A percentile compares a stretch with the other conserved stretches of the same genome.
Conservation (phyloP, 2,329 filamentous ascomycete genomes). For the Exophiala sp. region DNA sequence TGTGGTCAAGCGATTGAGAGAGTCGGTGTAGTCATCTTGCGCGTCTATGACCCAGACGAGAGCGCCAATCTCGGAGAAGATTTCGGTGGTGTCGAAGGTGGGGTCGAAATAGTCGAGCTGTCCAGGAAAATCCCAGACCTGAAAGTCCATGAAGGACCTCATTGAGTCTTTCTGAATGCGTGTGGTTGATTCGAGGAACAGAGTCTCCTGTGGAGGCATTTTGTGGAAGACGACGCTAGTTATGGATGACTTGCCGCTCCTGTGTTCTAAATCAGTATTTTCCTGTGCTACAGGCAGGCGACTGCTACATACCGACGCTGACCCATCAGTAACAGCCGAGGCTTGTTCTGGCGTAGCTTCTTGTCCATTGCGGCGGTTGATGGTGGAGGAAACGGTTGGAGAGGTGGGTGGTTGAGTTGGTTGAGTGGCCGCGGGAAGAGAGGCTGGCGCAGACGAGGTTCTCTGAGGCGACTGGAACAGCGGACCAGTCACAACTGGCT, state of each 20-base stretch:
- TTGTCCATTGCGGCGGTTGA: constrained; percentile 18
- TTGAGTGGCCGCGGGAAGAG: too few species aligned
- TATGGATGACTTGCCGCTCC: constrained; percentile 97
- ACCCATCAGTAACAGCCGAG: constrained; percentile 88
- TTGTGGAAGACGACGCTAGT: constrained; percentile 99
- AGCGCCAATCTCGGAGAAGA: constrained; percentile 91
- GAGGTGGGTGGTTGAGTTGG: not conserved
- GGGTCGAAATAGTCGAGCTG: constrained; percentile 91
- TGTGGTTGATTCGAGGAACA: constrained; percentile 93
- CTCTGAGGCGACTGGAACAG: too few species aligned
- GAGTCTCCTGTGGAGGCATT: constrained; percentile 87
- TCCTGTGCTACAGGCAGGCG: not conserved
- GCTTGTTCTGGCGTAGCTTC: constrained; percentile 63
- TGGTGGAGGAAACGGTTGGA: not conserved
- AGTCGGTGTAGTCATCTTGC: constrained; percentile 94
- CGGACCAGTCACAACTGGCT: too few species aligned
- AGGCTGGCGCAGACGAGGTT: too few species aligned
- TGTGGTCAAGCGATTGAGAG: constrained; percentile 77
- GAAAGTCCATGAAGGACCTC: constrained; percentile 98
- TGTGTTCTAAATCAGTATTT: constrained; percentile 38
- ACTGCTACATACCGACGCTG: constrained; percentile 69
- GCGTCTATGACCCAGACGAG: constrained; percentile 98
- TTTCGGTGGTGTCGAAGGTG: constrained; percentile 75
- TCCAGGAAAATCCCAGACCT: constrained; percentile 96
- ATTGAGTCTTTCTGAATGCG: constrained; percentile 92